phyloP scores from a whole-genome alignment of 1,284 basidiomycete species.

The Apiotrichum brassicae region DNA sequence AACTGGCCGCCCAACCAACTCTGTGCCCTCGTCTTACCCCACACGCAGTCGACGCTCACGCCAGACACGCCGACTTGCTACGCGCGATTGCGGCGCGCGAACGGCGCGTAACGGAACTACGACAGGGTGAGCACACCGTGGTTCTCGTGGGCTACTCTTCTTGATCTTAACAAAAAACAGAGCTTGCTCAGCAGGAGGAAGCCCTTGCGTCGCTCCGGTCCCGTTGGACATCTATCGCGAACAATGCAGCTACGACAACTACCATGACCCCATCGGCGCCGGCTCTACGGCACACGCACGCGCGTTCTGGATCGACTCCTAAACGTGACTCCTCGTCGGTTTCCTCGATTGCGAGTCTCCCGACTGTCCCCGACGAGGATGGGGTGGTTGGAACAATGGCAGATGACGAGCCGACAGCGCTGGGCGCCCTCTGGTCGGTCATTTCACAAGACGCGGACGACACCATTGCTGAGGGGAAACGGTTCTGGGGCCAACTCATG shows the following conservation, averaged over 20 bases:
- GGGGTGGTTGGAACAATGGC: neutral
- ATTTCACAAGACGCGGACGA: slow-evolving; percentile 14
- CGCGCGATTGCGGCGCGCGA: slow-evolving; percentile 38
- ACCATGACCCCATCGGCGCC: neutral
- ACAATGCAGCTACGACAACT: slow-evolving; percentile 6
- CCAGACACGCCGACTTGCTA: slow-evolving; percentile 38
- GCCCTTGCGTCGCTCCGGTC: slow-evolving; percentile 31
- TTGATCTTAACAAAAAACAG: slow-evolving; percentile 13
- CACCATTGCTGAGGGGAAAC: slow-evolving; percentile 26
- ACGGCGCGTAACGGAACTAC: slow-evolving; percentile 35
- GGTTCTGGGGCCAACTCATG: slow-evolving; percentile 39
- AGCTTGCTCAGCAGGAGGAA: slow-evolving; percentile 32
- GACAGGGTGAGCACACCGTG: slow-evolving; percentile 25
- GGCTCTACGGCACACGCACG: neutral
- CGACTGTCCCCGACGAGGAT: slow-evolving; percentile 7
- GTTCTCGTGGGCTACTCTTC: neutral
- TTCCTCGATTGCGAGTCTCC: neutral
- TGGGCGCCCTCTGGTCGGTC: neutral
- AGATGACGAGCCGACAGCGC: neutral
- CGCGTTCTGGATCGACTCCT: neutral
- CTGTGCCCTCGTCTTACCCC: no score
- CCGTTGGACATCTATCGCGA: slow-evolving; percentile 31
- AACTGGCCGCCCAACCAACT: no score
- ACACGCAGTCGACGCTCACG: slow-evolving; percentile 12
- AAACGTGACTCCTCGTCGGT: neutral